A percentile compares a stretch with the other conserved stretches of the same genome.
phyloP scores from a whole-genome alignment of 1,284 basidiomycete genomes.

The Violaceomyces palustris region DNA sequence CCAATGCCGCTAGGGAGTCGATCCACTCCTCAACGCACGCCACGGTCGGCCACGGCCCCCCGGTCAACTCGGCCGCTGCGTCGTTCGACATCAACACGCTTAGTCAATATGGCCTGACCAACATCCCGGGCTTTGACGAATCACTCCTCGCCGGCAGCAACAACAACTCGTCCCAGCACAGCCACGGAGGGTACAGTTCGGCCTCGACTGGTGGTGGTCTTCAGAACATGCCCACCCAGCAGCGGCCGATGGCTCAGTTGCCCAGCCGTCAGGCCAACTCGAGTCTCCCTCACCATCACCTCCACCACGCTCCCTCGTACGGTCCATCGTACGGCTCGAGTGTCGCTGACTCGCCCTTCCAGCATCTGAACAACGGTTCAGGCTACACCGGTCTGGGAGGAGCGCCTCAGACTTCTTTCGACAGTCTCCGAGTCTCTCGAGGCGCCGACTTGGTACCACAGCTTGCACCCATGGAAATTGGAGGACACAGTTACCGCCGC shows the following conservation, averaged over 20 bases:
- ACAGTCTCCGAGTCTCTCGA: slow-evolving; percentile 25
- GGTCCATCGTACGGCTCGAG: slow-evolving; percentile 1
- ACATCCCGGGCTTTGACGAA: slow-evolving; percentile 47
- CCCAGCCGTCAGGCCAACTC: slow-evolving; percentile 11
- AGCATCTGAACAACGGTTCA: neutral
- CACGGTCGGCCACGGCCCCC: too few relatives aligned
- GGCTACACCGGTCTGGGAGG: too few relatives aligned
- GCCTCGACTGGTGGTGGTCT: too few relatives aligned
- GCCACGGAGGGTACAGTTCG: neutral
- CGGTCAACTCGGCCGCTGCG: neutral
- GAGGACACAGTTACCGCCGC: slow-evolving; percentile 34
- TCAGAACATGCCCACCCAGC: slow-evolving; percentile 3
- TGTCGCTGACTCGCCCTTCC: neutral
- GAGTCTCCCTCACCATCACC: neutral
- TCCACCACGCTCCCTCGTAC: neutral
- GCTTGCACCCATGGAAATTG: slow-evolving; percentile 33
- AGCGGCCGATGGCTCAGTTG: slow-evolving; percentile 33
- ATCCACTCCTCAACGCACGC: slow-evolving; percentile 6
- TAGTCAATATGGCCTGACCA: slow-evolving; percentile 30
- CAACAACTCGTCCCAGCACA: too few relatives aligned
- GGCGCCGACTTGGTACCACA: slow-evolving; percentile 35
- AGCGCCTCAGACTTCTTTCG: slow-evolving; percentile 22
- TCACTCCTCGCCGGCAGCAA: slow-evolving; percentile 9
- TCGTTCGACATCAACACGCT: slow-evolving; percentile 36
- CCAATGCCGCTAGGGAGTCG: slow-evolving; percentile 35